Percentiles rank a stretch among this genome's conserved stretches.
phyloP scores from a whole-genome alignment of 805 yeast genomes.

The Wickerhamomyces rabaulensis region DNA sequence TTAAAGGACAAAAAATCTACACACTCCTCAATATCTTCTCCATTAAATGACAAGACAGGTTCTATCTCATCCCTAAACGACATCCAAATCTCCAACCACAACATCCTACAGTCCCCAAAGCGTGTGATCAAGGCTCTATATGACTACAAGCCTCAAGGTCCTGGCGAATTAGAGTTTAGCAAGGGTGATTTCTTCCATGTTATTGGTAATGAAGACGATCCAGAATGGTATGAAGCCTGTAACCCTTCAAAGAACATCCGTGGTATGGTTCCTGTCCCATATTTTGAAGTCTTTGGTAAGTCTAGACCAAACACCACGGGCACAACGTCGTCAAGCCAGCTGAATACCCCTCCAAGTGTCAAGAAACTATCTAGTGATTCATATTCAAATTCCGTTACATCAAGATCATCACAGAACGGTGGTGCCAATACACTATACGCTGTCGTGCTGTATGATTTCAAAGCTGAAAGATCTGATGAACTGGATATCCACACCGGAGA shows the following conservation, averaged over 20 bases:
- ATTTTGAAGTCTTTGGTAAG: constrained; percentile 74
- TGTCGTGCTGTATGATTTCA: constrained; percentile 77
- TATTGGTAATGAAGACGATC: constrained; percentile 50
- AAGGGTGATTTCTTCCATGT: constrained; percentile 91
- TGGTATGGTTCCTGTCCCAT: constrained; percentile 85
- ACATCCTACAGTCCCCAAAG: constrained; percentile 50
- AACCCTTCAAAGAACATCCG: constrained; percentile 73
- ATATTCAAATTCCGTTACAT: background rate
- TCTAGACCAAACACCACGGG: constrained; percentile 30
- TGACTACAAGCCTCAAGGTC: constrained; percentile 72
- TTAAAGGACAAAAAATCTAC: constrained; percentile 21
- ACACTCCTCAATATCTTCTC: constrained; percentile 23
- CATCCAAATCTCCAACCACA: constrained; percentile 17
- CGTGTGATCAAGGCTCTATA: constrained; percentile 80
- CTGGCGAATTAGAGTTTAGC: constrained; percentile 72
- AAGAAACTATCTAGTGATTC: background rate
- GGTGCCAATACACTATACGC: constrained; percentile 61
- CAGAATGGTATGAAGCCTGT: constrained; percentile 78
- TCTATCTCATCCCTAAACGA: constrained; percentile 21
- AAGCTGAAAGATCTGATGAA: constrained; percentile 76
- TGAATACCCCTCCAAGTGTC: background rate
- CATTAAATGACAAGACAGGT: constrained; percentile 14
- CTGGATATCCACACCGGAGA: constrained; percentile 82
- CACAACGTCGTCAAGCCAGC: background rate
- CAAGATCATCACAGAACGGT: background rate